Base-by-base conservation (phyloP, 768 basidiomycete genomes). In the Mycena olivaceomarginata region DNA sequence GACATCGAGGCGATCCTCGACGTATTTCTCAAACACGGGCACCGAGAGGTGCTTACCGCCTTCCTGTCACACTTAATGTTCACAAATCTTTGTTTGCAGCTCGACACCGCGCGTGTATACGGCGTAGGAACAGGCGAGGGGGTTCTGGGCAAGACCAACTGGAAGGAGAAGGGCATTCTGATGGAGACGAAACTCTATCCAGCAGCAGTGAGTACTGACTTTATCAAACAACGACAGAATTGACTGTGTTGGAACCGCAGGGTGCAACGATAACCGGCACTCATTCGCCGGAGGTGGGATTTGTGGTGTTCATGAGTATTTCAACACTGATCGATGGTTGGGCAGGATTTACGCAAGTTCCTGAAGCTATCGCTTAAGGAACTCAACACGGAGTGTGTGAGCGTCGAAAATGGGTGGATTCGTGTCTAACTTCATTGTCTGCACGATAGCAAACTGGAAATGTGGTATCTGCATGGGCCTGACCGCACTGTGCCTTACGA, bases 401-500 rank as follows among this genome's bases (percentile, higher is more conserved):
- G 22, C 41, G 20, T 16, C 40, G 16, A 25, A 10, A 1, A 43
- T 69, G 15, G 9, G 18, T 11, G 8, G 37, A n/a, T 22, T 12
- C 13, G 5, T 64, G 40, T 20, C n/a, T 64, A 22, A 31, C 31
- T 31, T 22, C 22, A 5, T 62, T 10, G 6, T 62, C 12, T 40
- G 59, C 13, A 15, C 59, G 37, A 64, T 88, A 85, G 90, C 82
- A 82, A 89, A 82, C 60, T 87, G 87, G 85, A 89, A 85, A 80
- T 87, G 75, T 87, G 90, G 82, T 93, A 93, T 76, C 85, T 94
- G 43, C 93, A 94, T 76, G 90, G 87, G 5, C 93, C 93, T 0
- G 92, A 94, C 80, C 87, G 91, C 22, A 87, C 85, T 10, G 89
- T 91, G 5, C 90, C 92, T 0, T 93, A 90, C 74, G 90, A 92